Percentiles rank a stretch among this genome's conserved stretches.
Evolutionary conservation across 345 rosid genomes (phyloP).

Genomic region (Pistacia integerrima): DNA sequence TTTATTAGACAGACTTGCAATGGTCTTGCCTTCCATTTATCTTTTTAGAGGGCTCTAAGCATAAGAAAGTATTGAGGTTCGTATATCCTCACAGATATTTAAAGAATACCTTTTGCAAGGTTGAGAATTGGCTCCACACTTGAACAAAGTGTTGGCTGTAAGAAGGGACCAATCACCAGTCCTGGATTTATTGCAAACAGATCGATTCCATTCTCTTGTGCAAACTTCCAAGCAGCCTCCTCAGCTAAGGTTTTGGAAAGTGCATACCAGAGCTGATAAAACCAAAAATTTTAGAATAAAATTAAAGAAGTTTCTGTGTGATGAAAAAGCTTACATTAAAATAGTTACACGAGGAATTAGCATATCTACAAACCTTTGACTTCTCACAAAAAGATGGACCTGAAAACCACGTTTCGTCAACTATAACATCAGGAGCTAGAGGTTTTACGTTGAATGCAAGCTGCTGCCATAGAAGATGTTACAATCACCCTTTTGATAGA

Average conservation of each 20-base stretch:
- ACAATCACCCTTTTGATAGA: slow-evolving; percentile 17
- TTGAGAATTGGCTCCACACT: slow-evolving; percentile 25
- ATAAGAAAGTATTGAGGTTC: no score
- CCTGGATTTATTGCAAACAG: slow-evolving; percentile 47
- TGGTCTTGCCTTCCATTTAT: no score
- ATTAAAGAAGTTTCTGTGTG: no score
- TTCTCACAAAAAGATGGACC: slow-evolving; percentile 15
- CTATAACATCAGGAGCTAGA: slow-evolving; percentile 11
- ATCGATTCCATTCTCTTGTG: slow-evolving; percentile 43
- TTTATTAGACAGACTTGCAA: no score
- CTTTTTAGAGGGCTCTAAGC: no score
- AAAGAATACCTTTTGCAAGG: slow-evolving; percentile 30
- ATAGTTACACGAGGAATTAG: not conserved
- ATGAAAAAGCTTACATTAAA: no score
- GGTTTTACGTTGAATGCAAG: slow-evolving; percentile 12
- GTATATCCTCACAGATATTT: no score
- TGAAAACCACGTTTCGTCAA: slow-evolving; percentile 33
- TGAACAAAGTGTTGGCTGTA: slow-evolving; percentile 42
- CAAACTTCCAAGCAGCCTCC: slow-evolving; percentile 48
- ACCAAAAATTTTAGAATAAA: no score
- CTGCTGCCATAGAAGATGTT: slow-evolving; percentile 13
- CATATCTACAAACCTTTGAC: slow-evolving; percentile 22
- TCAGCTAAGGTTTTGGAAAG: slow-evolving; percentile 51
- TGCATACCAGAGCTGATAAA: slow-evolving; percentile 38
- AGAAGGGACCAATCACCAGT: slow-evolving; percentile 38